A percentile compares a stretch with the other conserved stretches of the same genome.
phyloP scores from a whole-genome alignment of 2,329 filamentous ascomycete species.

The Nemania abortiva region DNA sequence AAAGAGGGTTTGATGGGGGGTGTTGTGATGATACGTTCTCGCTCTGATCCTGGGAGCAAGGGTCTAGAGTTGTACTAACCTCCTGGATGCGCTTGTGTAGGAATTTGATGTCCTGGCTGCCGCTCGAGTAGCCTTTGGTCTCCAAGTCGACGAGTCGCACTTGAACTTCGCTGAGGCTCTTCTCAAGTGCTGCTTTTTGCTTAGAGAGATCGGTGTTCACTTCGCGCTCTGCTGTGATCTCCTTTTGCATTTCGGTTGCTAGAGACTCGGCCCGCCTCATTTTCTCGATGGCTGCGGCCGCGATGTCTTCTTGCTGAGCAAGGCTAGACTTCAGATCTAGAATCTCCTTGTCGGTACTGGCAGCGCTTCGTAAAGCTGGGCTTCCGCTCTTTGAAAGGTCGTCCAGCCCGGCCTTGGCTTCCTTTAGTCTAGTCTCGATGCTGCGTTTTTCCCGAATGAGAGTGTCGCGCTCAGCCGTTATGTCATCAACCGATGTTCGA shows the following conservation, averaged over 20 bases:
- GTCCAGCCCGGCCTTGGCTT: conserved; percentile 89
- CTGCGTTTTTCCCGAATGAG: conserved; percentile 90
- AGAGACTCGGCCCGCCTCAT: conserved; percentile 95
- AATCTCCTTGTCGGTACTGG: conserved; percentile 87
- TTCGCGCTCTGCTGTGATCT: conserved; percentile 88
- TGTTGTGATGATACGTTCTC: conserved; percentile 17
- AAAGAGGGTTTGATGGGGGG: conserved; percentile 41
- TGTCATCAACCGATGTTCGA: conserved; percentile 86
- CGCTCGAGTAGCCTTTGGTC: conserved; percentile 95
- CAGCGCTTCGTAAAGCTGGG: conserved; percentile 89
- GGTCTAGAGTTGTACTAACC: conserved; percentile 66
- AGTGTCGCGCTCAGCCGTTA: conserved; percentile 85
- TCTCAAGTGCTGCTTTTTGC: conserved; percentile 90
- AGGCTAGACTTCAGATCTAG: conserved; percentile 89
- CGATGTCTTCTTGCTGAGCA: conserved; percentile 93
- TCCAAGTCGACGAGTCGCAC: conserved; percentile 91
- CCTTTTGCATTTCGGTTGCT: conserved; percentile 89
- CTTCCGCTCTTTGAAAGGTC: conserved; percentile 88
- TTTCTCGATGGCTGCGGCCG: conserved; percentile 91
- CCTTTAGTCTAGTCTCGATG: conserved; percentile 84
- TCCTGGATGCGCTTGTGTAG: conserved; percentile 94
- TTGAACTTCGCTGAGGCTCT: conserved; percentile 89
- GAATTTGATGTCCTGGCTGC: conserved; percentile 95
- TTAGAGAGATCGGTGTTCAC: conserved; percentile 84
- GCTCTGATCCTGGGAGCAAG: conserved; percentile 23